Evolutionary conservation across 2,329 filamentous ascomycete species (phyloP).

Genomic region (Calonectria fujianensis): DNA sequence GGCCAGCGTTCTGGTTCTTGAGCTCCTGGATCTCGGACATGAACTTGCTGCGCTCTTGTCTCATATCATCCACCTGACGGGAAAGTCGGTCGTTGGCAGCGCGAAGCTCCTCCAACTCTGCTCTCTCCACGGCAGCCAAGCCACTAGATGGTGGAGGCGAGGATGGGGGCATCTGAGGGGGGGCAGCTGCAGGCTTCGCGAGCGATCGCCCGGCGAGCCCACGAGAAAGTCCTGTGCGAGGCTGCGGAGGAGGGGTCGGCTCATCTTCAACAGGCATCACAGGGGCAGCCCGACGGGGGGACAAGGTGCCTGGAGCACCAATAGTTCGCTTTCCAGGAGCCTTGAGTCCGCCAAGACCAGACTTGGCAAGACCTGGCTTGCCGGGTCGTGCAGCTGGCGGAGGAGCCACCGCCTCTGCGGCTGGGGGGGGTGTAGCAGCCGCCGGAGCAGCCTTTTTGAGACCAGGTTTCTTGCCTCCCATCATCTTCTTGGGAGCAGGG

Average conservation of each 20-base stretch:
- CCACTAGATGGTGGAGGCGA: slow-evolving; percentile 78
- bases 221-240: slow-evolving; percentile 80
- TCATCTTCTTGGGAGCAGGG: slow-evolving; percentile 67
- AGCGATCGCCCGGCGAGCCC: slow-evolving; percentile 91
- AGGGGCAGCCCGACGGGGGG: slow-evolving; percentile 72
- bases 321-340: slow-evolving; percentile 75
- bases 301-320: slow-evolving; percentile 69
- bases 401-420: slow-evolving; percentile 73
- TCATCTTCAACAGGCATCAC: slow-evolving; percentile 75
- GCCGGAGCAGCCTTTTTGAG: slow-evolving; percentile 68
- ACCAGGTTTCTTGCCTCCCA: slow-evolving; percentile 64
- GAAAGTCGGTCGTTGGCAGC: slow-evolving; percentile 86
- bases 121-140: slow-evolving; percentile 86
- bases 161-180: slow-evolving; percentile 69
- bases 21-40: slow-evolving; percentile 93
- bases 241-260: slow-evolving; percentile 74
- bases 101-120: slow-evolving; percentile 93
- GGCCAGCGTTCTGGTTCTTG: slow-evolving; percentile 95
- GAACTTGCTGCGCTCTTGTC: slow-evolving; percentile 87
- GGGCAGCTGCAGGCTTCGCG: slow-evolving; percentile 79
- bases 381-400: slow-evolving; percentile 73
- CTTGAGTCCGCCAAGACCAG: slow-evolving; percentile 75
- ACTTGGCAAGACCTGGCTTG: slow-evolving; percentile 71
- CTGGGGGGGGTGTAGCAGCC: slow-evolving; percentile 65
- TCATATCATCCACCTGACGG: slow-evolving; percentile 85